A percentile compares a stretch with the other conserved stretches of the same genome.
Evolutionary conservation across 2,329 filamentous ascomycete genomes (phyloP).

Genomic region (Beauveria sp.): DNA sequence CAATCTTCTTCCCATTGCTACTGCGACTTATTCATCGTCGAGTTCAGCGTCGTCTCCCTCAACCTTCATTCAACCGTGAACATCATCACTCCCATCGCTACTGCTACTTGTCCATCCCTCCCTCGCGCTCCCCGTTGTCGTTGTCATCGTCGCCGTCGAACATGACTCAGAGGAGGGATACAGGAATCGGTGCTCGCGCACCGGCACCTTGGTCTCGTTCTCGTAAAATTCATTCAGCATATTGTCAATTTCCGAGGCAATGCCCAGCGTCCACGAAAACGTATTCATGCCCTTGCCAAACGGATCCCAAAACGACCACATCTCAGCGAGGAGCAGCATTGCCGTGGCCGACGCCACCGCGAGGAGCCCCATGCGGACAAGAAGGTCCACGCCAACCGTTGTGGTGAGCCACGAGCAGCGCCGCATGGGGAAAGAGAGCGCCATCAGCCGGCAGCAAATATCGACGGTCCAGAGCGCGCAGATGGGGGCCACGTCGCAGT

Average conservation of each 20-base stretch:
- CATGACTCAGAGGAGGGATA: not conserved
- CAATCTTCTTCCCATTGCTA: too few relatives aligned
- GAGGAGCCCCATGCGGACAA: not conserved
- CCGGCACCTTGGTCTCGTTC: constrained; percentile 6
- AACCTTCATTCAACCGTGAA: too few relatives aligned
- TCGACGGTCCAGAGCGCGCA: constrained; percentile 15
- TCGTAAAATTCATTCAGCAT: constrained; percentile 22
- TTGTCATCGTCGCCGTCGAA: not conserved
- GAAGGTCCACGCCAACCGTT: not conserved
- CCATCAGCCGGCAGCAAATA: constrained; percentile 11
- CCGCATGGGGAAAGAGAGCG: constrained; percentile 13
- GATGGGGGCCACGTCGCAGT: constrained; percentile 15
- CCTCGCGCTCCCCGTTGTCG: too few relatives aligned
- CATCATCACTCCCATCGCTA: too few relatives aligned
- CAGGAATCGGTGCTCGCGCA: not conserved
- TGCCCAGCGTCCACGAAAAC: constrained; percentile 19
- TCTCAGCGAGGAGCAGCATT: constrained; percentile 17
- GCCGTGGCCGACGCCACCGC: constrained; percentile 11
- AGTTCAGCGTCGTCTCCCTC: too few relatives aligned
- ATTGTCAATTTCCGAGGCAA: constrained; percentile 22
- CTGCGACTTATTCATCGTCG: too few relatives aligned
- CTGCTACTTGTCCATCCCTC: too few relatives aligned
- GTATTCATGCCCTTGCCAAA: constrained; percentile 17
- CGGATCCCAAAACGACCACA: constrained; percentile 21
- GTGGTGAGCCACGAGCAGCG: constrained; percentile 16